Conservation (phyloP, 176 grass and related monocot genomes). For the Triticum aestivum region DNA sequence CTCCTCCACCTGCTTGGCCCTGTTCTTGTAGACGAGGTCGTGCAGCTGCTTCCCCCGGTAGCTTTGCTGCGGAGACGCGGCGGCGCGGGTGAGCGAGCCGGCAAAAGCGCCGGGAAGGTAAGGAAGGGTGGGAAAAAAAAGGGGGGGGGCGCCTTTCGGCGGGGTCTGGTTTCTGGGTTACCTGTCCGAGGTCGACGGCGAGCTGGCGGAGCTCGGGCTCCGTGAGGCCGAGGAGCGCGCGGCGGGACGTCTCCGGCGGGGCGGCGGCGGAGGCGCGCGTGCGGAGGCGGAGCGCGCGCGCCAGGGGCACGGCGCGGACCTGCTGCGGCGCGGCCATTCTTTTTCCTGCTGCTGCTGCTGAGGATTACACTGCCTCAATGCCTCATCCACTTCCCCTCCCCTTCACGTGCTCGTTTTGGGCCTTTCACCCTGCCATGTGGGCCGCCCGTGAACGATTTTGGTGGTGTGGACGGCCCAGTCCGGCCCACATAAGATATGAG, state of each 20-base stretch:
- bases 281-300: slow-evolving; percentile 60
- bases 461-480: not conserved
- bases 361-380: not conserved
- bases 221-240: slow-evolving; percentile 75
- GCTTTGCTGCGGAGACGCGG: slow-evolving; percentile 58
- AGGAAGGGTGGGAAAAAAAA: no score
- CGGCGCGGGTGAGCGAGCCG: not conserved
- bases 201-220: slow-evolving; percentile 88
- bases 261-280: slow-evolving; percentile 29
- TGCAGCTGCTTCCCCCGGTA: slow-evolving; percentile 93
- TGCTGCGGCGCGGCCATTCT: slow-evolving; percentile 73
- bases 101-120: not conserved
- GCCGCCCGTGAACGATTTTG: not conserved
- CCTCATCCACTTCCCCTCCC: not conserved
- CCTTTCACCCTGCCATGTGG: not conserved
- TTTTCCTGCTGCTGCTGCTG: not conserved
- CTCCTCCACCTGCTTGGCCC: slow-evolving; percentile 75
- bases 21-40: slow-evolving; percentile 86
- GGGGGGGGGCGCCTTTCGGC: no score
- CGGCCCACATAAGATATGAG: not conserved
- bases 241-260: slow-evolving; percentile 27
- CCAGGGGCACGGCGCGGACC: slow-evolving; percentile 57
- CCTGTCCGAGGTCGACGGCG: slow-evolving; percentile 69
- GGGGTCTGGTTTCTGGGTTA: slow-evolving; percentile 9
- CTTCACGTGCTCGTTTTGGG: no score